A percentile compares a stretch with the other conserved stretches of the same genome.
Evolutionary conservation across 768 basidiomycete species (phyloP).

Genomic region (Leucocoprinus leucothites): DNA sequence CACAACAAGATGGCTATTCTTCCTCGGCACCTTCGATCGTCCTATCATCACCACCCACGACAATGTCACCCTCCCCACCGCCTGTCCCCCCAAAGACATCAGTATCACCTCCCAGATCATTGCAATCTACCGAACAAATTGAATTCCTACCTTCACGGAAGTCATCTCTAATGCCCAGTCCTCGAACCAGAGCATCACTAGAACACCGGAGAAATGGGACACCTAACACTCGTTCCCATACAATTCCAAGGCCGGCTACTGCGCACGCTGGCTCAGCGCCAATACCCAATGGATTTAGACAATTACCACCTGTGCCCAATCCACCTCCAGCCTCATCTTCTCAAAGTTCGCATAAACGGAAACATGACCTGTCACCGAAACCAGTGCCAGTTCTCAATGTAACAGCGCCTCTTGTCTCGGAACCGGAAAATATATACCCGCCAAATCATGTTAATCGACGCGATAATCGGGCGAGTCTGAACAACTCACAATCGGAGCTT

Average conservation of each 20-base stretch:
- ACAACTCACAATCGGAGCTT: slow-evolving; percentile 8
- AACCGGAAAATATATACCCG: slow-evolving; percentile 10
- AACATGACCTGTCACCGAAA: neutral
- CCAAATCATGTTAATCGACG: neutral
- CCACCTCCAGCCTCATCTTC: neutral
- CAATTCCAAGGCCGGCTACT: slow-evolving; percentile 2
- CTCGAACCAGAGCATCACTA: slow-evolving; percentile 14
- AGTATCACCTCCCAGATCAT: slow-evolving; percentile 19
- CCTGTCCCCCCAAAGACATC: slow-evolving; percentile 19
- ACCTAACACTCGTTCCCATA: neutral
- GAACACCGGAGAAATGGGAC: slow-evolving; percentile 12
- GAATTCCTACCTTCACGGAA: slow-evolving; percentile 23
- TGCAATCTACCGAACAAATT: slow-evolving; percentile 18
- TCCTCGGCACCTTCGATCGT: slow-evolving; percentile 7
- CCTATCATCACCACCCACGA: slow-evolving; percentile 25
- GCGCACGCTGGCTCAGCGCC: neutral
- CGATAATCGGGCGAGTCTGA: neutral
- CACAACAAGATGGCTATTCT: slow-evolving; percentile 1
- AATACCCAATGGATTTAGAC: slow-evolving; percentile 1
- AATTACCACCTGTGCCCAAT: slow-evolving; percentile 15
- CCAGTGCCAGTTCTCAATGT: slow-evolving; percentile 7
- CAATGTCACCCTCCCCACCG: slow-evolving; percentile 18
- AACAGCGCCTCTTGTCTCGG: slow-evolving; percentile 5
- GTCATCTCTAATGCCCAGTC: slow-evolving; percentile 21
- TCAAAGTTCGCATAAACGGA: neutral